Conservation (phyloP, 1,284 basidiomycete genomes). For the Rhodotorula sp. region DNA sequence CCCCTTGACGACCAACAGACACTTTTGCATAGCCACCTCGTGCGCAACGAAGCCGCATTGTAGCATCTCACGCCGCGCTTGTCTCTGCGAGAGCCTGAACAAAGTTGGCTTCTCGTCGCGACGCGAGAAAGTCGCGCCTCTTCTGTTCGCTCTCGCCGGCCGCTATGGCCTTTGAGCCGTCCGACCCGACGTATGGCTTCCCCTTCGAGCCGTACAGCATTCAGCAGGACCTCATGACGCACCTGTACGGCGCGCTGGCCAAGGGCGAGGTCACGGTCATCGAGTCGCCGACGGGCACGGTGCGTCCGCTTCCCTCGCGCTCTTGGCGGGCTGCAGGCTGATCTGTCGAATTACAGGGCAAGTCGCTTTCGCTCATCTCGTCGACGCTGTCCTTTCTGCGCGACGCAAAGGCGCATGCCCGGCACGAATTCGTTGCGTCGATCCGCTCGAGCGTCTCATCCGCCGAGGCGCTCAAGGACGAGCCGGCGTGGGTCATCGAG, state of each 20-base stretch:
- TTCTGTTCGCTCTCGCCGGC: too few species aligned
- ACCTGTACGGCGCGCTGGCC: constrained; percentile 81
- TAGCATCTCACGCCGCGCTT: background rate
- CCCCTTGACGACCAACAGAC: background rate
- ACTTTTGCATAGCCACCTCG: background rate
- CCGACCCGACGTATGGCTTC: constrained; percentile 55
- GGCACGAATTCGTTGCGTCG: constrained; percentile 25
- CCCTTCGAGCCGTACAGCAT: constrained; percentile 85
- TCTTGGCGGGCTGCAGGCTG: background rate
- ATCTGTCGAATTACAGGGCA: constrained; percentile 45
- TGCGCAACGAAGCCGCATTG: background rate
- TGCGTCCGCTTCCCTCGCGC: constrained; percentile 19
- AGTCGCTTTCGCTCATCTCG: constrained; percentile 54
- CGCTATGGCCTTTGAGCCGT: constrained; percentile 7
- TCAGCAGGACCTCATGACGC: constrained; percentile 84
- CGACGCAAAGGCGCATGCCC: constrained; percentile 44
- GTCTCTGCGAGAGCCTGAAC: too few species aligned
- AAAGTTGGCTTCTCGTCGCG: background rate
- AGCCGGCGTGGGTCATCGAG: constrained; percentile 53
- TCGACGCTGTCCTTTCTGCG: constrained; percentile 51
- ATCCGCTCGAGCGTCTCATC: constrained; percentile 31
- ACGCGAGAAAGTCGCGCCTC: background rate
- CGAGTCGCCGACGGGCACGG: constrained; percentile 56
- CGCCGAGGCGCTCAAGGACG: constrained; percentile 33
- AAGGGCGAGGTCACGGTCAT: constrained; percentile 67